These are phyloP conservation scores for Meyerozyma elateridarum DNA, from an alignment of 1,139 yeast species.

Conservation along the genomic window DNA sequence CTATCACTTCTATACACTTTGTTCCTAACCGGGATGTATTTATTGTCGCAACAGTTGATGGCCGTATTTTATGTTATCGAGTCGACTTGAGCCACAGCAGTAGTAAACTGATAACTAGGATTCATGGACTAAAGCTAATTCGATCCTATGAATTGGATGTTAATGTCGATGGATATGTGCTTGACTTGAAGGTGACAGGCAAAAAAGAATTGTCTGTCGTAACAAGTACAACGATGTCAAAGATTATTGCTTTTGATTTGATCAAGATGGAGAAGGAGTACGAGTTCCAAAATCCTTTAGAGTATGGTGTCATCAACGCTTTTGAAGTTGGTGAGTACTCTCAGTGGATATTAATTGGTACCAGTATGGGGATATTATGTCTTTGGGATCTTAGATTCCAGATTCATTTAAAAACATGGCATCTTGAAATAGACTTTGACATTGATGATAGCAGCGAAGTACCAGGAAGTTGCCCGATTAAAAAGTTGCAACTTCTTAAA, in stretches of 20 bases:
- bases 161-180: slow-evolving; percentile 37
- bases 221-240: slow-evolving; percentile 50
- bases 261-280: slow-evolving; percentile 47
- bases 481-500: slow-evolving; percentile 40
- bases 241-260: slow-evolving; percentile 55
- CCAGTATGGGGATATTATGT: slow-evolving; percentile 65
- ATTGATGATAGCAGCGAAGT: slow-evolving; percentile 11
- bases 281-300: slow-evolving; percentile 49
- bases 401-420: slow-evolving; percentile 58
- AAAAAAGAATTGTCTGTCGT: slow-evolving; percentile 26
- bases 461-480: slow-evolving; percentile 34
- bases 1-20: slow-evolving; percentile 47
- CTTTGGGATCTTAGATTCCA: slow-evolving; percentile 81
- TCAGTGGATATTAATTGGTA: slow-evolving; percentile 70
- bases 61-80: slow-evolving; percentile 52
- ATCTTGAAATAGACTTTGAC: slow-evolving; percentile 36
- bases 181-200: slow-evolving; percentile 36
- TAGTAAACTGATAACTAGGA: slow-evolving; percentile 29
- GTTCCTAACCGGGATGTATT: slow-evolving; percentile 61
- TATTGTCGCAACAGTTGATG: slow-evolving; percentile 65
- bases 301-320: slow-evolving; percentile 62
- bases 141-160: slow-evolving; percentile 36
- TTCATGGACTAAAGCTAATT: slow-evolving; percentile 35
- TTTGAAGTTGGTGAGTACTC: slow-evolving; percentile 51
- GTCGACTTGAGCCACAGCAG: slow-evolving; percentile 44